Percentiles rank a stretch among this genome's conserved stretches.
These are phyloP conservation scores for Spathaspora girioi DNA, from an alignment of 805 yeast species.

Conservation along the genomic window DNA sequence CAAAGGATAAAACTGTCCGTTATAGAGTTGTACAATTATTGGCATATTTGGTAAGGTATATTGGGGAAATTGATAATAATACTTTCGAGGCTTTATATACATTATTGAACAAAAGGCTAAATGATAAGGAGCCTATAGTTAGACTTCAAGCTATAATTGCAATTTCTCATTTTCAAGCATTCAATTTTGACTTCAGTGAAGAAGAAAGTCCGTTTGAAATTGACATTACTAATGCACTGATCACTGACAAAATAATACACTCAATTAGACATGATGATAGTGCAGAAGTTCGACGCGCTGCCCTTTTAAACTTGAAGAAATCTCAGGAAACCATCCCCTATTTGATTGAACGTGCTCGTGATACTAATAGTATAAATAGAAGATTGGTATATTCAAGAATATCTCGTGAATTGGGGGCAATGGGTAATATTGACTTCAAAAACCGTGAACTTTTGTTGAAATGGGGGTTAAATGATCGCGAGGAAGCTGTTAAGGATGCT, in stretches of 20 bases:
- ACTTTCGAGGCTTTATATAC: constrained; percentile 60
- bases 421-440: constrained; percentile 45
- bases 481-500: constrained; percentile 65
- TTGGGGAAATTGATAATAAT: constrained; percentile 74
- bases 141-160: constrained; percentile 84
- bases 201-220: constrained; percentile 35
- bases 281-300: constrained; percentile 87
- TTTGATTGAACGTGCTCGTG: constrained; percentile 79
- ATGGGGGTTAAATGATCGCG: constrained; percentile 91
- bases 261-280: constrained; percentile 73
- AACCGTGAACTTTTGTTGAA: constrained; percentile 63
- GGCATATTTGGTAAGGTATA: constrained; percentile 64
- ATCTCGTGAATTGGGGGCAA: constrained; percentile 63
- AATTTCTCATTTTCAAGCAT: constrained; percentile 67
- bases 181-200: constrained; percentile 29
- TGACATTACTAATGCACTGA: constrained; percentile 5
- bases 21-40: constrained; percentile 75
- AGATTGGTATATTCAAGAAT: constrained; percentile 67
- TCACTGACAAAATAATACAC: constrained; percentile 25
- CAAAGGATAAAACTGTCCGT: constrained; percentile 73
- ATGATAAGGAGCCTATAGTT: constrained; percentile 73
- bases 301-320: constrained; percentile 65
- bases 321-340: constrained; percentile 49
- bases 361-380: constrained; percentile 67
- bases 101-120: constrained; percentile 58